Percentiles rank a stretch among this genome's conserved stretches.
phyloP scores from a whole-genome alignment of 1,284 basidiomycete genomes.

The Trametes polyzona region DNA sequence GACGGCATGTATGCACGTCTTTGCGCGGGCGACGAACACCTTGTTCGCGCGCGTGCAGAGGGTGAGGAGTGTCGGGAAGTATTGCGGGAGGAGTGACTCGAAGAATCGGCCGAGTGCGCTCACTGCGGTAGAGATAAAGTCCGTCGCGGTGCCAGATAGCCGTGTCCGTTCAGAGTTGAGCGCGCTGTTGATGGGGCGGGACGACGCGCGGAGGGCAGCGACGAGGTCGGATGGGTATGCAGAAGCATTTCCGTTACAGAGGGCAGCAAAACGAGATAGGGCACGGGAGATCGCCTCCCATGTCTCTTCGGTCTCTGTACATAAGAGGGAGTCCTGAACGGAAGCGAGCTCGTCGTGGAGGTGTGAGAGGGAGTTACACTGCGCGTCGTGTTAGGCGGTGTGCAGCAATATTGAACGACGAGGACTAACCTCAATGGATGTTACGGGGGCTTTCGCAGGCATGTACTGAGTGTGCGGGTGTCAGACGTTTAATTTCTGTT shows the following conservation, averaged over 20 bases:
- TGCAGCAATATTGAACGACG: too few species aligned
- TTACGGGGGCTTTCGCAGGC: slow-evolving; percentile 24
- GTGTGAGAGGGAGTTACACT: slow-evolving; percentile 21
- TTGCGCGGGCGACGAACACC: slow-evolving; percentile 72
- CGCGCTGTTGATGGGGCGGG: slow-evolving; percentile 60
- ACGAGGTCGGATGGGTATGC: slow-evolving; percentile 62
- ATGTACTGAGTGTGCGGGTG: slow-evolving; percentile 5
- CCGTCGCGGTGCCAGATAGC: slow-evolving; percentile 73
- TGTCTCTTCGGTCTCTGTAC: slow-evolving; percentile 80
- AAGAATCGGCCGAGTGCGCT: slow-evolving; percentile 64
- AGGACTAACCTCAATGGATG: slow-evolving; percentile 23
- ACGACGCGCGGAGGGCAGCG: slow-evolving; percentile 54
- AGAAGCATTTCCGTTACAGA: slow-evolving; percentile 62
- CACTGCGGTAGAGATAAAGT: slow-evolving; percentile 61
- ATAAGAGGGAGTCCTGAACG: slow-evolving; percentile 41
- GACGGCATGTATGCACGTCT: slow-evolving; percentile 60
- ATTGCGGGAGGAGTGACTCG: slow-evolving; percentile 68
- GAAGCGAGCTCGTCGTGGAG: slow-evolving; percentile 18
- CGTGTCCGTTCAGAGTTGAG: slow-evolving; percentile 79
- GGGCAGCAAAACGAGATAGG: slow-evolving; percentile 53
- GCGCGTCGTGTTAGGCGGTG: neutral
- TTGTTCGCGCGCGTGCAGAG: slow-evolving; percentile 83
- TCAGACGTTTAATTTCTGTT: neutral
- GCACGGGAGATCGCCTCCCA: slow-evolving; percentile 78
- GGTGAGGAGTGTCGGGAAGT: slow-evolving; percentile 69